Evolutionary conservation across 2,329 filamentous ascomycete species (phyloP).

Genomic region (Fusarium humuli): DNA sequence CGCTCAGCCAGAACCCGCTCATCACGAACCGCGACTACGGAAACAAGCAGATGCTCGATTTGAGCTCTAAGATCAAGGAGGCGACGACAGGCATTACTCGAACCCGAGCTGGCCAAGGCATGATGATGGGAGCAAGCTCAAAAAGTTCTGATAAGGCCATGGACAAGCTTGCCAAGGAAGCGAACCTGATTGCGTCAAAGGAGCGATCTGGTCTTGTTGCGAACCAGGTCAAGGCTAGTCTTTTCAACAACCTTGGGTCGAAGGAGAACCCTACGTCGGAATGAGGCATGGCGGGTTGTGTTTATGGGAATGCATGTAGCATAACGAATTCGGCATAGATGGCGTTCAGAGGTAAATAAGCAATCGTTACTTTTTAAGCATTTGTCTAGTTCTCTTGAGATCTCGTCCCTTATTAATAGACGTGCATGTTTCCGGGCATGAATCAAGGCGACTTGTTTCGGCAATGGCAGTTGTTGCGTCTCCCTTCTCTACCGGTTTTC

Average conservation of each 20-base stretch:
- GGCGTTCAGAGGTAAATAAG: slow-evolving; percentile 46
- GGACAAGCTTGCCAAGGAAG: slow-evolving; percentile 70
- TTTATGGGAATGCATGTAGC: slow-evolving; percentile 39
- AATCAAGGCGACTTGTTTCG: not conserved
- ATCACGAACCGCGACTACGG: slow-evolving; percentile 93
- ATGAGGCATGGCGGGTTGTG: slow-evolving; percentile 23
- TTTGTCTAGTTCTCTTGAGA: not conserved
- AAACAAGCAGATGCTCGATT: slow-evolving; percentile 90
- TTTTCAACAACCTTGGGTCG: slow-evolving; percentile 63
- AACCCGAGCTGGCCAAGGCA: slow-evolving; percentile 43
- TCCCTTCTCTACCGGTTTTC: not conserved
- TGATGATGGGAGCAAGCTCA: slow-evolving; percentile 41
- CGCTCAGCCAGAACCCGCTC: slow-evolving; percentile 88
- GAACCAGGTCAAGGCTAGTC: slow-evolving; percentile 70
- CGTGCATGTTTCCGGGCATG: not conserved
- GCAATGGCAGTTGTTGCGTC: not conserved
- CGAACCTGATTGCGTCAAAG: slow-evolving; percentile 70
- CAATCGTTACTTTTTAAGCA: slow-evolving; percentile 13
- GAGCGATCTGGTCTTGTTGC: slow-evolving; percentile 73
- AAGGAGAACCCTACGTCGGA: slow-evolving; percentile 32
- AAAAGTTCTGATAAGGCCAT: slow-evolving; percentile 60
- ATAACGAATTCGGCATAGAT: slow-evolving; percentile 43
- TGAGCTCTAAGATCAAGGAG: slow-evolving; percentile 83
- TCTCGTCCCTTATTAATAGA: not conserved
- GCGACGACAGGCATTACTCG: slow-evolving; percentile 57